Base-by-base conservation (phyloP, 768 basidiomycete genomes). In the Cystoderma amianthinum region DNA sequence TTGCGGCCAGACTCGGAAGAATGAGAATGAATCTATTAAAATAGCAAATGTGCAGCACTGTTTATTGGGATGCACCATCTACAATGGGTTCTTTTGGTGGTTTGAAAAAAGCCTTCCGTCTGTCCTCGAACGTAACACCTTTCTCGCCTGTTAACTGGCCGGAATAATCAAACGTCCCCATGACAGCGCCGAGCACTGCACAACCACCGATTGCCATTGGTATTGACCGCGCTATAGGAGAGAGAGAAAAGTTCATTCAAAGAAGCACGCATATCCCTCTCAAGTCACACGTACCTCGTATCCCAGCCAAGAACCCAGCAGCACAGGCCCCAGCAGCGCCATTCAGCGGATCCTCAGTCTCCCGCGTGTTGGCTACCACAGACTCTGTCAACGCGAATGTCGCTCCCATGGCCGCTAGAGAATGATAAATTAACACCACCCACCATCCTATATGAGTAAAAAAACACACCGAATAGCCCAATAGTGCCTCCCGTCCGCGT, bases 401-500 rank as follows among this genome's bases (percentile, higher is more conserved):
- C 46, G 80, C 82, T 19, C 88, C 93, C 81, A 95, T 88, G 16
- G 85, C 90, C 53, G 88, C 93, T 96, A 35, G 36, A 34, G 36
- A 40, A 7, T 10, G 4, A 37, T 18, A 38, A 44, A 16, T 42
- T 13, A 18, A 36, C 23, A 43, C 6, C 16, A 19, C n/a, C 3
- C 12, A 11, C 11, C 15, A n/a, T 21, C 19, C 17, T 28, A 15
- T 15, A 33, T 10, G 16, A 10, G 12, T 41, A 24, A 18, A 37
- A n/a, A 9, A 16, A 67, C 82, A 52, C 40, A 96, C 94, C 86
- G 55, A 96, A 95, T 60, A 91, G 79, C 9, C 87, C 92, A 58
- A 95, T 90, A 2, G 92, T 89, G 23, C 86, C 80, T 44, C 92
- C 92, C 22, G 83, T 88, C 48, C 92, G 72, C 39, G 90, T 90